Evolutionary conservation across 2,329 filamentous ascomycete species (phyloP).

Genomic region (Elsinoe arachidis): DNA sequence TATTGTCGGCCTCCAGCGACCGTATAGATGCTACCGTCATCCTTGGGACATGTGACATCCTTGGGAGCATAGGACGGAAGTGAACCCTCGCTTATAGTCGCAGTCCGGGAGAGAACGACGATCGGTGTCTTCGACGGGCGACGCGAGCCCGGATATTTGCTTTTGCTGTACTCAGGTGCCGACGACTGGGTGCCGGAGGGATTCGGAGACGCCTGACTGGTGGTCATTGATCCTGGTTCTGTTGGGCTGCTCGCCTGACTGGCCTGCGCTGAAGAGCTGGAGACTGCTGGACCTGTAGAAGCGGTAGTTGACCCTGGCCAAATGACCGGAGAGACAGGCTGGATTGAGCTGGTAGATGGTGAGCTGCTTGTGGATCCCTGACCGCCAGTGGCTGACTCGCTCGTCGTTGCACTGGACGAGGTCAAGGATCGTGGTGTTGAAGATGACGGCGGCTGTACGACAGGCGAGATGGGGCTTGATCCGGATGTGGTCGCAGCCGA

Average conservation of each 20-base stretch:
- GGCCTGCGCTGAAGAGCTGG: background rate
- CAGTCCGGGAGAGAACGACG: background rate
- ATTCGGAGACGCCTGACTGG: background rate
- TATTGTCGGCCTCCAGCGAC: slow-evolving; percentile 21
- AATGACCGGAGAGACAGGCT: background rate
- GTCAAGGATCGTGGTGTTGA: no score
- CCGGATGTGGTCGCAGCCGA: no score
- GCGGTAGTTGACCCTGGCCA: background rate
- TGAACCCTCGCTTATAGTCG: background rate
- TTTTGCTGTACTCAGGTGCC: background rate
- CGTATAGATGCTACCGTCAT: slow-evolving; percentile 6
- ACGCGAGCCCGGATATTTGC: background rate
- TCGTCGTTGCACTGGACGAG: no score
- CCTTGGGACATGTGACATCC: background rate
- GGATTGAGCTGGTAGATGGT: background rate
- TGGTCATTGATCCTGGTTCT: background rate
- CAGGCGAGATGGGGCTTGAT: no score
- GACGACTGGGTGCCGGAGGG: background rate
- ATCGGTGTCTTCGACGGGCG: background rate
- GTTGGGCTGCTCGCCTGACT: background rate
- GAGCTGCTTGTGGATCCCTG: background rate
- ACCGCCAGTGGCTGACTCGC: no score
- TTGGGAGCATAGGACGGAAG: slow-evolving; percentile 1
- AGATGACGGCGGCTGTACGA: no score
- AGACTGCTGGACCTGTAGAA: background rate